Conservation (phyloP, 2,329 filamentous ascomycete genomes). For the Dryadomyces quercus-mongolicae region DNA sequence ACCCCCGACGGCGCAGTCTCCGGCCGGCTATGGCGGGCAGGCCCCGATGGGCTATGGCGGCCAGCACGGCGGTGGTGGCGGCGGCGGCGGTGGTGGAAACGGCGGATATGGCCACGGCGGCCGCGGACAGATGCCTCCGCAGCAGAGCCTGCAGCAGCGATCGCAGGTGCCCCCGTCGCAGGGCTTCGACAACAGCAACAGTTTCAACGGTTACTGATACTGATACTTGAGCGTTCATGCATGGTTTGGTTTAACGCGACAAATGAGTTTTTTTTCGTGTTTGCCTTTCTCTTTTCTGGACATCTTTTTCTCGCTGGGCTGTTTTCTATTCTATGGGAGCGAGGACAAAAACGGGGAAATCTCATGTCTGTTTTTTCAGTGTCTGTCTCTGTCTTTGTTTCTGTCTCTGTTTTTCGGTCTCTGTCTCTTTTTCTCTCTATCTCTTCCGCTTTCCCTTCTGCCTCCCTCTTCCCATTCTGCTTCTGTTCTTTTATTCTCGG, state of each 20-base stretch:
- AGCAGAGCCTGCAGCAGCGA: slow-evolving; percentile 1
- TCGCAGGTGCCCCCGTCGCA: not conserved
- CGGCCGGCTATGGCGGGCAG: slow-evolving; percentile 50
- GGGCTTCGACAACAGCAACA: slow-evolving; percentile 2
- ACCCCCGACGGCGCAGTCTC: slow-evolving; percentile 44
- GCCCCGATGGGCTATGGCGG: slow-evolving; percentile 60
- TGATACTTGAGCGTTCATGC: slow-evolving; percentile 3
- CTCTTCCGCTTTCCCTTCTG: not conserved
- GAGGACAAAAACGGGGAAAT: not conserved
- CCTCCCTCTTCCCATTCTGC: not conserved
- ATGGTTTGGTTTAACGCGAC: slow-evolving; percentile 2
- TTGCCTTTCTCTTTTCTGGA: not conserved
- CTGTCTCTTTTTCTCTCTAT: not conserved
- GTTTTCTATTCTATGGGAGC: not conserved
- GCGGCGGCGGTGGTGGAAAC: not conserved
- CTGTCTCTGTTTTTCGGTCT: not conserved
- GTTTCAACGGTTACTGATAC: slow-evolving; percentile 1
- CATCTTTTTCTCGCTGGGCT: slow-evolving; percentile 1
- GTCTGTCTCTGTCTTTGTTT: not conserved
- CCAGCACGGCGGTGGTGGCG: not conserved
- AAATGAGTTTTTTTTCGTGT: slow-evolving; percentile 3
- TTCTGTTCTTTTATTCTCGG: not conserved
- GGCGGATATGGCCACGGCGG: not conserved
- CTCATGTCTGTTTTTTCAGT: not conserved
- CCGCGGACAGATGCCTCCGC: not conserved